Percentiles rank a stretch among this genome's conserved stretches.
These are phyloP conservation scores for Penium margaritaceum DNA, from an alignment of 139 green algal genomes.

Conservation along the genomic window DNA sequence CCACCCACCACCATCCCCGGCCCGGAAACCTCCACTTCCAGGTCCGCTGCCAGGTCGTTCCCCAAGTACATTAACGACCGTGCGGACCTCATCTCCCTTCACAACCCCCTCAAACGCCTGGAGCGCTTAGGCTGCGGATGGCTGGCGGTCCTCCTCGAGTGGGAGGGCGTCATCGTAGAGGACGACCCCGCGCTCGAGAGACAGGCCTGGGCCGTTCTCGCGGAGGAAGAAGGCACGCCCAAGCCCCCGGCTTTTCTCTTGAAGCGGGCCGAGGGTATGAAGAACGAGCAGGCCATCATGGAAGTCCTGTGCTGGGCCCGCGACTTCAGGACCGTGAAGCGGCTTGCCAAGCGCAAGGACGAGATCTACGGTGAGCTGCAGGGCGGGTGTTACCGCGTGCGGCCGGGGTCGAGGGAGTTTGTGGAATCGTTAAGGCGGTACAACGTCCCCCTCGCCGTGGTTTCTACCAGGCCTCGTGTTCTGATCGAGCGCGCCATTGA, in stretches of 20 bases:
- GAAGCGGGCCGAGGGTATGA: conserved; percentile 66
- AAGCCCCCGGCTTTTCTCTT: conserved; percentile 65
- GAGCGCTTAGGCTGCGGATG: conserved; percentile 71
- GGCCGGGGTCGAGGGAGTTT: conserved; percentile 48
- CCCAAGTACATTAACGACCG: too few relatives aligned
- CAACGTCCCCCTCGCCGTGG: conserved; percentile 70
- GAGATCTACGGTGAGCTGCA: conserved; percentile 60
- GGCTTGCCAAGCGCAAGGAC: conserved; percentile 69
- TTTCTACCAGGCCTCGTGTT: conserved; percentile 54
- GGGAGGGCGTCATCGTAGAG: conserved; percentile 72
- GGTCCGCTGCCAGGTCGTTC: too few relatives aligned
- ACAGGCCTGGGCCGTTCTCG: conserved; percentile 70
- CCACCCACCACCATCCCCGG: too few relatives aligned
- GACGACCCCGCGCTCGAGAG: conserved; percentile 48
- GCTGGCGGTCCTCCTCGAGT: conserved; percentile 85
- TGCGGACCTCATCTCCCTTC: conserved; percentile 56
- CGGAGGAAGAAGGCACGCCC: conserved; percentile 70
- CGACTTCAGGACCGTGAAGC: conserved; percentile 61
- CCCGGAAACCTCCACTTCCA: too few relatives aligned
- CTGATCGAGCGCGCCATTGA: conserved; percentile 53
- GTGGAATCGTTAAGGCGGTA: conserved; percentile 66
- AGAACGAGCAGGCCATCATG: conserved; percentile 80
- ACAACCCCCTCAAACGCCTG: conserved; percentile 65
- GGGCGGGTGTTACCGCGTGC: conserved; percentile 27
- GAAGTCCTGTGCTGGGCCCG: conserved; percentile 84